A percentile compares a stretch with the other conserved stretches of the same genome.
Conservation (phyloP, 2,329 filamentous ascomycete species). For the Sporothrix protearum region DNA sequence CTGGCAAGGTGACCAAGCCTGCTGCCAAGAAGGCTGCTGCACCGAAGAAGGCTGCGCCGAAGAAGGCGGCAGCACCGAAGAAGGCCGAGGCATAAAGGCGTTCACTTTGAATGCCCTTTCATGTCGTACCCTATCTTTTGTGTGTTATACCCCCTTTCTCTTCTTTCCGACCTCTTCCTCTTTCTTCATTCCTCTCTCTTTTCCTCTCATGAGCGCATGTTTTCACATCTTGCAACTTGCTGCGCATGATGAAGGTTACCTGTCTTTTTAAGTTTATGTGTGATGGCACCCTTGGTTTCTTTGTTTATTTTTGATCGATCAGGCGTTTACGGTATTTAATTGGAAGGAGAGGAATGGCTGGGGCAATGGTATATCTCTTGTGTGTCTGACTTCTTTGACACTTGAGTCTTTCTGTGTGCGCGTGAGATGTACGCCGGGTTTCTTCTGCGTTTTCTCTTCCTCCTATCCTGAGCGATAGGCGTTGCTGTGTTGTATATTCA, state of each 20-base stretch:
- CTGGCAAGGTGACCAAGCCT: constrained; percentile 44
- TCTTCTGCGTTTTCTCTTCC: constrained; percentile 10
- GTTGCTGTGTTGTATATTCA: not conserved
- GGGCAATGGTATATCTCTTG: constrained; percentile 25
- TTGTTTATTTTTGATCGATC: constrained; percentile 4
- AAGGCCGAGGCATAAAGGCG: constrained; percentile 25
- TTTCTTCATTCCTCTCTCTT: not conserved
- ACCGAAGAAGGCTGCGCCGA: constrained; percentile 45
- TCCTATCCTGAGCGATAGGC: not conserved
- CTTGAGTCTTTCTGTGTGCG: not conserved
- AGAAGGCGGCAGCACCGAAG: constrained; percentile 41
- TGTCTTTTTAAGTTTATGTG: constrained; percentile 25
- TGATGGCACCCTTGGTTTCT: constrained; percentile 26
- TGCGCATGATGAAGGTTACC: constrained; percentile 22
- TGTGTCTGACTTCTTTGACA: constrained; percentile 4
- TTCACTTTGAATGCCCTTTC: not conserved
- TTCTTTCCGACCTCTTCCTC: constrained; percentile 10
- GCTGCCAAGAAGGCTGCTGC: constrained; percentile 48
- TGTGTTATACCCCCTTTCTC: constrained; percentile 23
- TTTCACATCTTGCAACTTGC: constrained; percentile 5
- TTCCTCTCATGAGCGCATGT: constrained; percentile 24
- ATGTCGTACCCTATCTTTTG: not conserved
- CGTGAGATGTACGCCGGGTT: constrained; percentile 23
- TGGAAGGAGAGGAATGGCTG: constrained; percentile 28
- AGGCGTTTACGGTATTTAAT: constrained; percentile 24